These are phyloP conservation scores for Aspergillus sp. DNA, from an alignment of 2,329 filamentous ascomycete genomes.

Conservation along the genomic window DNA sequence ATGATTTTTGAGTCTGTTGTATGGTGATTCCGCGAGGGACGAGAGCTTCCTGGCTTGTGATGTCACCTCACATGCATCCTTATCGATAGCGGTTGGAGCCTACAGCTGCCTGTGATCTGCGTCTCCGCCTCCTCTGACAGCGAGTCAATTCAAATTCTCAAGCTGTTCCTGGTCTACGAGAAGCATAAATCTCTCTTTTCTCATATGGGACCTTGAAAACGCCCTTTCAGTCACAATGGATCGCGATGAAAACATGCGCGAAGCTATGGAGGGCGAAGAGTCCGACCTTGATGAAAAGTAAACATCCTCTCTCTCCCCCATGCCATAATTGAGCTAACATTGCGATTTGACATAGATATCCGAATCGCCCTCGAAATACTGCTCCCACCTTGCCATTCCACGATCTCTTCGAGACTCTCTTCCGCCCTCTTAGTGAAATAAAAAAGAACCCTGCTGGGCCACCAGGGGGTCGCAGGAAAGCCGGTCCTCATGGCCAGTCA, in stretches of 20 bases:
- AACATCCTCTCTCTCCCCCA: neutral
- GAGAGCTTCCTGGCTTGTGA: neutral
- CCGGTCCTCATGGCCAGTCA: slow-evolving; percentile 56
- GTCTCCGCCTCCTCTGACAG: neutral
- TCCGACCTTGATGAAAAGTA: slow-evolving; percentile 34
- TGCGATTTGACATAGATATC: slow-evolving; percentile 60
- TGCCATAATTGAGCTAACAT: slow-evolving; percentile 1
- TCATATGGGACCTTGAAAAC: neutral
- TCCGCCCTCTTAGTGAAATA: slow-evolving; percentile 77
- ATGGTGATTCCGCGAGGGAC: too few species aligned
- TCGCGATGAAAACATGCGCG: slow-evolving; percentile 26
- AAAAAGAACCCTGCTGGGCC: slow-evolving; percentile 67
- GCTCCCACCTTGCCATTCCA: slow-evolving; percentile 79
- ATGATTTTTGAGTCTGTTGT: too few species aligned
- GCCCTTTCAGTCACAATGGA: slow-evolving; percentile 24
- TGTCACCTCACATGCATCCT: slow-evolving; percentile 26
- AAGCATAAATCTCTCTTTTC: neutral
- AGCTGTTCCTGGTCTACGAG: neutral
- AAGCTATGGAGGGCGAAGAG: slow-evolving; percentile 19
- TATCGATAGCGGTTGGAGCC: slow-evolving; percentile 28
- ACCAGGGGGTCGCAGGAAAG: slow-evolving; percentile 55
- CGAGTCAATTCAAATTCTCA: neutral
- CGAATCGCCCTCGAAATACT: slow-evolving; percentile 78
- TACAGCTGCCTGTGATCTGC: neutral
- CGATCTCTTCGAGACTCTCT: slow-evolving; percentile 72